Evolutionary conservation across 768 basidiomycete genomes (phyloP).

Genomic region (Trametes gibbosa): DNA sequence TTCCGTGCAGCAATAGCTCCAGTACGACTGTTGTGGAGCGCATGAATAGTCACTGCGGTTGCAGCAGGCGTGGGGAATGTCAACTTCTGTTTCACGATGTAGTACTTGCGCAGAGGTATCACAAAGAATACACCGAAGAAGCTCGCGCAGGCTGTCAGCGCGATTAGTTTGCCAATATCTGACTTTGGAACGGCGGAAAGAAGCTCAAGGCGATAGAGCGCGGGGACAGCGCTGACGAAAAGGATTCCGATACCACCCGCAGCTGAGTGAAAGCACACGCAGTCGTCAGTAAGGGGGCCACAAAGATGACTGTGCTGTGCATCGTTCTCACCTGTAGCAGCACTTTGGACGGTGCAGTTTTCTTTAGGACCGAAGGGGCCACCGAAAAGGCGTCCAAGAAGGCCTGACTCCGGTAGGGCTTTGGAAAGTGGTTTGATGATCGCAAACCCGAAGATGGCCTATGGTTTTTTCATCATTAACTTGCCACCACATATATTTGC

Average conservation of each 20-base stretch:
- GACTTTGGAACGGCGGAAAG: slow-evolving; percentile 43
- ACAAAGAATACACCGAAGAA: slow-evolving; percentile 70
- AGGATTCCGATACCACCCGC: slow-evolving; percentile 59
- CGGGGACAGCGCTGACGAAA: slow-evolving; percentile 58
- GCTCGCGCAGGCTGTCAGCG: slow-evolving; percentile 50
- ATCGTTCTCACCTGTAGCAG: slow-evolving; percentile 43
- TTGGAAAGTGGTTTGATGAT: slow-evolving; percentile 57
- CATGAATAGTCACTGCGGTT: slow-evolving; percentile 62
- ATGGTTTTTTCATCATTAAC: neutral
- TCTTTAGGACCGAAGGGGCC: slow-evolving; percentile 66
- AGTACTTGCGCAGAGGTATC: slow-evolving; percentile 59
- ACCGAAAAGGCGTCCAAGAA: slow-evolving; percentile 45
- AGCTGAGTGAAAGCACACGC: slow-evolving; percentile 27
- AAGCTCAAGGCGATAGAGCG: slow-evolving; percentile 54
- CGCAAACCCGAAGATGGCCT: slow-evolving; percentile 58
- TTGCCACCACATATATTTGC: neutral
- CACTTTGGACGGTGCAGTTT: slow-evolving; percentile 61
- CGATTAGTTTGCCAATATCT: slow-evolving; percentile 56
- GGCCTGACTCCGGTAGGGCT: slow-evolving; percentile 44
- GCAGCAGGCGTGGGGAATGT: slow-evolving; percentile 67
- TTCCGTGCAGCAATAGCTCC: slow-evolving; percentile 52
- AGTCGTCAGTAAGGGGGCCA: slow-evolving; percentile 1
- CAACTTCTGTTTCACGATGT: slow-evolving; percentile 59
- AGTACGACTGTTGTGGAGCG: slow-evolving; percentile 50
- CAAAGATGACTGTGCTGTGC: no score